phyloP scores from a whole-genome alignment of 345 rosid species.

The Acer negundo region DNA sequence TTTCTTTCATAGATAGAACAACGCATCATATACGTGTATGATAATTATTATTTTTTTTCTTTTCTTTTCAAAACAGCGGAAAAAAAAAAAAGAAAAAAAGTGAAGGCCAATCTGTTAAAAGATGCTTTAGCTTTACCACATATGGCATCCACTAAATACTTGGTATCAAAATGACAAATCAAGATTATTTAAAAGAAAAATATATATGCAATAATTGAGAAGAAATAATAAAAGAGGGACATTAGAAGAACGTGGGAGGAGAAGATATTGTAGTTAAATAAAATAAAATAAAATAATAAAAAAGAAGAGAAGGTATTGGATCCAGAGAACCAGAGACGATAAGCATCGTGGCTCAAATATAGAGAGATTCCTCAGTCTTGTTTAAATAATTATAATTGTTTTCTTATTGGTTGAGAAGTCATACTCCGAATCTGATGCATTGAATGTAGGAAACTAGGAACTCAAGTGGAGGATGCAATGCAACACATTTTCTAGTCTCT shows the following conservation, averaged over 20 bases:
- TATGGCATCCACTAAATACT: constrained; percentile 4
- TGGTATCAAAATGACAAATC: neutral
- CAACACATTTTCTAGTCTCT: constrained; percentile 1
- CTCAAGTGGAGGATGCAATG: neutral
- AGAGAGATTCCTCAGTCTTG: constrained; percentile 31
- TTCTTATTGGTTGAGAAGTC: constrained; percentile 24
- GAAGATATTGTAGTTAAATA: constrained; percentile 28
- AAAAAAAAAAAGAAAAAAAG: no score
- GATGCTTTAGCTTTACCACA: constrained; percentile 16
- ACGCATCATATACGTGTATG: neutral
- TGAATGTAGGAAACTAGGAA: constrained; percentile 29
- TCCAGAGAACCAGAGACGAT: constrained; percentile 36
- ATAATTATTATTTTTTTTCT: neutral
- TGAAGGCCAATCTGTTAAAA: neutral
- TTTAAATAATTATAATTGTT: neutral
- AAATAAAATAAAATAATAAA: neutral
- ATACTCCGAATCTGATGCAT: constrained; percentile 36
- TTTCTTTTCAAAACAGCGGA: neutral
- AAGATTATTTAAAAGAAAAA: neutral
- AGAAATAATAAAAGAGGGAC: constrained; percentile 7
- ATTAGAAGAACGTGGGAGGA: constrained; percentile 30
- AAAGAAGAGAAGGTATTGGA: constrained; percentile 25
- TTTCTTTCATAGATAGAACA: neutral
- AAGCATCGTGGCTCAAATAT: constrained; percentile 27
- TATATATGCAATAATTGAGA: constrained; percentile 26